Percentiles rank a stretch among this genome's conserved stretches.
These are phyloP conservation scores for Rhizopogon vulgaris DNA, from an alignment of 768 basidiomycete genomes.

Conservation along the genomic window DNA sequence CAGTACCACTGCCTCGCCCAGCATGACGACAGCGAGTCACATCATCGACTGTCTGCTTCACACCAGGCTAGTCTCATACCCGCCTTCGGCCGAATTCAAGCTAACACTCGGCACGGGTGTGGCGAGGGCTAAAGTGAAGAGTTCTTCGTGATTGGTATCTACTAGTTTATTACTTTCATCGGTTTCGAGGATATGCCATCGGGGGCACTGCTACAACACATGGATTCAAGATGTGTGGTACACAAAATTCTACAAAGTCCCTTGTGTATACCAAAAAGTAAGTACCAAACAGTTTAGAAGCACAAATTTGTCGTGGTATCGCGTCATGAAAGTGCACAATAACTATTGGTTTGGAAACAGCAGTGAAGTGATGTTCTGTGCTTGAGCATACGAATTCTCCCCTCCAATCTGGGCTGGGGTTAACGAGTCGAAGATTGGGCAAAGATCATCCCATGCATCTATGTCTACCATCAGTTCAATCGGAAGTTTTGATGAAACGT, in stretches of 20 bases:
- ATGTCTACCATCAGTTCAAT: background rate
- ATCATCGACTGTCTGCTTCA: background rate
- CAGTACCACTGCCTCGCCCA: background rate
- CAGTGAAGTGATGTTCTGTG: conserved; percentile 13
- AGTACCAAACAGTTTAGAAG: too few species aligned
- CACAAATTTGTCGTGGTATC: too few species aligned
- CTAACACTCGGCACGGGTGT: background rate
- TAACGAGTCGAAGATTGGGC: conserved; percentile 18
- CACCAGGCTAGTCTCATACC: conserved; percentile 7
- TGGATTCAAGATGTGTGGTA: too few species aligned
- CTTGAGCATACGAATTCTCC: conserved; percentile 11
- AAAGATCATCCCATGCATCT: conserved; percentile 22
- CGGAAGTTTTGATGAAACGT: background rate
- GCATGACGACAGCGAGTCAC: background rate
- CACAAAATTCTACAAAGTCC: too few species aligned
- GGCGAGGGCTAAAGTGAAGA: too few species aligned
- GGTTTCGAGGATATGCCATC: too few species aligned
- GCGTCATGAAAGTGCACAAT: background rate
- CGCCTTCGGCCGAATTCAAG: background rate
- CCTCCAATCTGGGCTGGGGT: conserved; percentile 16
- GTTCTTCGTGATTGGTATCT: too few species aligned
- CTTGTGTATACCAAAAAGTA: too few species aligned
- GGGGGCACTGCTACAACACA: too few species aligned
- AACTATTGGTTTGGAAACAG: conserved; percentile 9
- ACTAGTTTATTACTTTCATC: too few species aligned